Base-by-base conservation (phyloP, 2,329 filamentous ascomycete genomes). In the Magnaporthiopsis incrustans region DNA sequence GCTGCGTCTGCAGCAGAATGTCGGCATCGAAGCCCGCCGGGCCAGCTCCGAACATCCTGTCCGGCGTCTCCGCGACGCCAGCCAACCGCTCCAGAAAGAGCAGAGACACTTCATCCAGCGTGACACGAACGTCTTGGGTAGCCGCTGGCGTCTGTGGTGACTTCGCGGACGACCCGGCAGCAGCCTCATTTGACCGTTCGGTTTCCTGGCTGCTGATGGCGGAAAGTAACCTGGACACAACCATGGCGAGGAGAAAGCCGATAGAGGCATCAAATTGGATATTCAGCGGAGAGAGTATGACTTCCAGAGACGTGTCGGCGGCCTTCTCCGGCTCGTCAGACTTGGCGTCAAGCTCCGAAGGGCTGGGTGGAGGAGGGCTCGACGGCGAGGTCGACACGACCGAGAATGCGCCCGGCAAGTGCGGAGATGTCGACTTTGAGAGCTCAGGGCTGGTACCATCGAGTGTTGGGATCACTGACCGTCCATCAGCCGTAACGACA, bases 371-470 rank as follows among this genome's bases (percentile, higher is more conserved):
- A 44, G 60, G 27, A 27, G 60, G 35, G 15, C 38, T 61, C 7
- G 64, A 22, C 44, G 60, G 60, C 14, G 38, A 50, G 26, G 33
- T n/a, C 12, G 56, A 25, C 44, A 81, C 73, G 2, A 84, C 74
- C 0, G 85, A 89, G 70, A 89, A 89, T 2, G 86, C 81, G 0
- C 86, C 87, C 1, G 86, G 86, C 3, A 87, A 71, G 69, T 86
- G 78, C 0, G 81, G 79, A n/a, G 78, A 77, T 14, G 53, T 56
- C 33, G 33, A 63, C 30, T 56, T 63, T 27, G 61, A 25, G 25
- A 63, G 22, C 14, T 12, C 57, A 18, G 27, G 25, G 33, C 38
- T 22, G 5, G 44, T 53, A 11, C 22, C 44, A 14, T 61, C 35
- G 8, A 30, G 38, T 33, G 60, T 61, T 53, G 60, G n/a, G 60